phyloP scores from a whole-genome alignment of 2,329 filamentous ascomycete genomes.

The Cytospora piceicola region DNA sequence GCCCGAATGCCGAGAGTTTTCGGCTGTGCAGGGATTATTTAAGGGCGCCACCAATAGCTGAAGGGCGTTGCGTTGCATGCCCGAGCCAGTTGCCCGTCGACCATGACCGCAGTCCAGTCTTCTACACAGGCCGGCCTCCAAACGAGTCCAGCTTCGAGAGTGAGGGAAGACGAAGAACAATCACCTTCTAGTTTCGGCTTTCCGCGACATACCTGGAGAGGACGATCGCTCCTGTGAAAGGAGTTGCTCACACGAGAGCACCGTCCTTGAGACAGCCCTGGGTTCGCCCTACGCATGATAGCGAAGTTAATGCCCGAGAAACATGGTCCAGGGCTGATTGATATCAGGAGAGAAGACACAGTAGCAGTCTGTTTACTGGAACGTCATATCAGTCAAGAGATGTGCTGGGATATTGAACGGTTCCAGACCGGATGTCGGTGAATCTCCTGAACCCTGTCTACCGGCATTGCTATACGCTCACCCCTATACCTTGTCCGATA shows the following conservation, averaged over 20 bases:
- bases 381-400: background rate
- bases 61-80: constrained; percentile 12
- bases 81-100: constrained; percentile 9
- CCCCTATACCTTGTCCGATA: background rate
- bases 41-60: background rate
- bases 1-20: constrained; percentile 19
- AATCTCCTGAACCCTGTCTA: background rate
- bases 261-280: background rate
- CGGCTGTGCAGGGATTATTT: constrained; percentile 11
- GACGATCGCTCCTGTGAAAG: constrained; percentile 6
- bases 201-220: background rate
- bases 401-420: background rate
- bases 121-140: background rate
- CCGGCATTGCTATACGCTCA: background rate
- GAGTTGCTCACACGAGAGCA: background rate
- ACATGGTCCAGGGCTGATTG: background rate
- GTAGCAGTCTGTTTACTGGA: background rate
- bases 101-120: background rate
- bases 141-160: background rate
- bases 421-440: background rate
- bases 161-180: background rate
- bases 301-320: background rate
- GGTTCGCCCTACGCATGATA: background rate
- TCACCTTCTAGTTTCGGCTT: background rate
- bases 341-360: background rate